A percentile compares a stretch with the other conserved stretches of the same genome.
phyloP scores from a whole-genome alignment of 345 rosid species.

The Ailanthus altissimus region DNA sequence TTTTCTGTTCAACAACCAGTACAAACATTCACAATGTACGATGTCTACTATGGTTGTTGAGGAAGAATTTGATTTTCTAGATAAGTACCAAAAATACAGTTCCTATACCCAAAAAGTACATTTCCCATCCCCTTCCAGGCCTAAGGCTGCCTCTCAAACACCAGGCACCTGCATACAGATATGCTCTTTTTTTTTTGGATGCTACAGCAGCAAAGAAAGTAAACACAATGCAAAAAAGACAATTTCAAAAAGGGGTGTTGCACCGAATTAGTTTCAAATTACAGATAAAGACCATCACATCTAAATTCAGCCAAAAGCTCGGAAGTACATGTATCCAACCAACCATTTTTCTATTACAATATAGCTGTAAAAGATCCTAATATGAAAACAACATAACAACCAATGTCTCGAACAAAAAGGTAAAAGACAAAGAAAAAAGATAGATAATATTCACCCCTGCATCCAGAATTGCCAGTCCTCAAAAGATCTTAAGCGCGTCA shows the following conservation, averaged over 20 bases:
- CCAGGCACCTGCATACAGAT: background rate
- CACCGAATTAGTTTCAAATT: constrained; percentile 21
- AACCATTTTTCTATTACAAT: constrained; percentile 31
- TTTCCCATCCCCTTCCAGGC: background rate
- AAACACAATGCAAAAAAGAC: background rate
- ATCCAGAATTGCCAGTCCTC: constrained; percentile 49
- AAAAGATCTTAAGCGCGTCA: constrained; percentile 30
- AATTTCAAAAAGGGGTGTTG: background rate
- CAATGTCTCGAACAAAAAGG: constrained; percentile 21
- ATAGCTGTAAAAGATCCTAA: constrained; percentile 27
- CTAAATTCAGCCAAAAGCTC: constrained; percentile 23
- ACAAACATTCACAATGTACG: background rate
- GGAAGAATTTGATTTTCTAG: background rate
- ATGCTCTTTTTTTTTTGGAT: background rate
- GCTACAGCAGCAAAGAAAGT: background rate
- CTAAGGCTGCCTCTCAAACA: background rate
- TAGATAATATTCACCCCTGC: constrained; percentile 66
- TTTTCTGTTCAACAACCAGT: background rate
- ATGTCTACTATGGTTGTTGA: background rate
- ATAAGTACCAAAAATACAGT: too few relatives aligned
- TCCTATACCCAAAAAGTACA: too few relatives aligned
- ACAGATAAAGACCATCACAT: constrained; percentile 16
- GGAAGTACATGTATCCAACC: constrained; percentile 21
- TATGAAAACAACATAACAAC: constrained; percentile 18
- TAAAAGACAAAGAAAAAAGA: background rate